Base-by-base conservation (phyloP, 441 rosid species). In the Gossypium lobatum region DNA sequence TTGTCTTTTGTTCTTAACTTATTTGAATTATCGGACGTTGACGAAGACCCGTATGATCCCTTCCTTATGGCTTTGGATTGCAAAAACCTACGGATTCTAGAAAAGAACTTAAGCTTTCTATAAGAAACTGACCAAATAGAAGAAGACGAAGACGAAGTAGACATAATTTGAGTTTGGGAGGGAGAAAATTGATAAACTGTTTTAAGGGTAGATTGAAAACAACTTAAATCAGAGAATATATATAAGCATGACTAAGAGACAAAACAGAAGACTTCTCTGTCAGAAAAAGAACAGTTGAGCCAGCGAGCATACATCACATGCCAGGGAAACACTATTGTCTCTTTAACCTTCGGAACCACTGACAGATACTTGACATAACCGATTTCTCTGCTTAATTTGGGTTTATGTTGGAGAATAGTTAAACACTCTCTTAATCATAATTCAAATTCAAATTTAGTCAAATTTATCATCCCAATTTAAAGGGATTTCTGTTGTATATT, bases 51-150 rank as follows among this genome's bases (percentile, higher is more conserved):
- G 53, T 48, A 31, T 5, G 7, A 25, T 14, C 79, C 73, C 73
- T 82, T 82, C 25, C 82, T 69, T 69, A 83, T 61, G 2, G 88
- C 18, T 78, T 86, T 91, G 45, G 85, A 62, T 79, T 80, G 86
- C 72, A 92, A 68, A 80, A 89, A 86, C 11, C 87, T 77, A 23
- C 93, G 87, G 61, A 92, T 73, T 20, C 79, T 88, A 57, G 86
- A 74, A 42, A 90, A 88, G 83, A 92, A 87, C 6, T 78, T 85
- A 39, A 87, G 85, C 68, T 86, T 87, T 54, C 76, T 74, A 83
- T 65, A 73, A 63, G 87, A 81, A 55, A 75, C 46, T 6, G 78
- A 70, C 87, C 89, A 85, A 20, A 74, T 18, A 66, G 85, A 77
- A 55, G 91, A 78, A 11, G 84, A 77, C 60, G 91, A 78, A 16